Base-by-base conservation (phyloP, 1,284 basidiomycete genomes). In the Ceratobasidium sp. region DNA sequence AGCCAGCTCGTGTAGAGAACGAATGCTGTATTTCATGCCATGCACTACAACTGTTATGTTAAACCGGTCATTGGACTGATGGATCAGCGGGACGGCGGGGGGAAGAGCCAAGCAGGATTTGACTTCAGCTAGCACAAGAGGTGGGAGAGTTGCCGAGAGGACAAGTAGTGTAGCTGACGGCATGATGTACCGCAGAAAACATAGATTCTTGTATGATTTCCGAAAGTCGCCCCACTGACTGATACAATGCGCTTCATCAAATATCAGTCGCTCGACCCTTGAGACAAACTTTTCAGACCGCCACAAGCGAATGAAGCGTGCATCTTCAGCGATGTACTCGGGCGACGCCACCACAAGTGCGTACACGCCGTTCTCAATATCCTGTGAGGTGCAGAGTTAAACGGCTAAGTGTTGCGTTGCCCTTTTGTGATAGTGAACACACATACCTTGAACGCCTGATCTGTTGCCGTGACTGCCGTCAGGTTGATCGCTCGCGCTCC, bases 21-120 rank as follows among this genome's bases (percentile, higher is more conserved):
- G 3, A 26, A 65, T 7, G 2, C 11, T 65, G 39, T 65, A 20
- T 7, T 31, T 1, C 69, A 74, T 74, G 4, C 26, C 20, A 3
- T 45, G 11, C 11, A 74, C 69, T 4, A 49, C 23, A 47, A 35
- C 15, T 7, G 33, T 10, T 11, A 74, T 26, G 26, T 74, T 74
- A 3, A 4, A 37, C 4, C 69, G 69, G 26, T 74, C 69, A 35
- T 74, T 74, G 17, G 69, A 74, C 11, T 58, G 63, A 28, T 42
- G 63, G 28, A 65, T n/a, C 3, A 65, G 5, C 13, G 28, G 4
- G 23, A 31, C n/a, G 35, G 15, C 42, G 8, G 11, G 37, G 5
- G 61, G 61, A 8, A 69, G 51, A 13, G 5, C 67, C 4, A 69
- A 31, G 4, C 10, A 37, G 15, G 31, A 23, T 17, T 39, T 54